Percentiles rank a stretch among this genome's conserved stretches.
phyloP scores from a whole-genome alignment of 2,329 filamentous ascomycete species.

The Ophiostoma sp. region DNA sequence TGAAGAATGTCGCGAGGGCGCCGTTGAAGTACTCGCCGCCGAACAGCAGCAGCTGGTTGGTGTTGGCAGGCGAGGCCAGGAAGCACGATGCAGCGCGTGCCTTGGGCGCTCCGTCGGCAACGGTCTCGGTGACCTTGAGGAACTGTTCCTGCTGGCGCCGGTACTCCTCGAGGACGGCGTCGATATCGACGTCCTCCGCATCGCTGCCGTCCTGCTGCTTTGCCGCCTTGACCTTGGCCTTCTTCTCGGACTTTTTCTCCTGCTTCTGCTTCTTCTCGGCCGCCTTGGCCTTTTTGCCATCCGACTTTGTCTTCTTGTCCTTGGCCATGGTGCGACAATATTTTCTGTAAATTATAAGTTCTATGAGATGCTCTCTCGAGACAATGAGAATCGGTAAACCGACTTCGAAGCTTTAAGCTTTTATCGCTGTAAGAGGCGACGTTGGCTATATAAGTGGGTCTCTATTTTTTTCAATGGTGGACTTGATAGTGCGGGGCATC shows the following conservation, averaged over 20 bases:
- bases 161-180: constrained; percentile 88
- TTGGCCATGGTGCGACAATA: constrained; percentile 38
- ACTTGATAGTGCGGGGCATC: constrained; percentile 11
- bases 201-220: constrained; percentile 76
- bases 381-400: neutral
- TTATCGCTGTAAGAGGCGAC: neutral
- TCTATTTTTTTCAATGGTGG: constrained; percentile 1
- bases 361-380: neutral
- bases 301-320: constrained; percentile 41
- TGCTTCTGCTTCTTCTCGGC: constrained; percentile 70
- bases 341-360: neutral
- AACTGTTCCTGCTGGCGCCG: constrained; percentile 90
- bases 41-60: constrained; percentile 83
- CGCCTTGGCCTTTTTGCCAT: constrained; percentile 43
- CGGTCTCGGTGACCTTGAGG: constrained; percentile 82
- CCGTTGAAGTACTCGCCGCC: constrained; percentile 97
- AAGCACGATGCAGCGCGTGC: constrained; percentile 75
- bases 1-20: constrained; percentile 67
- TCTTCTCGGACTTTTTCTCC: constrained; percentile 85
- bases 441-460: constrained; percentile 3
- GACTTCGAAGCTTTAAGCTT: neutral
- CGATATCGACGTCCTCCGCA: constrained; percentile 85
- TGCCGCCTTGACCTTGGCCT: constrained; percentile 67
- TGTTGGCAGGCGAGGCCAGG: constrained; percentile 77
- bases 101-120: constrained; percentile 64